phyloP scores from a whole-genome alignment of 345 rosid genomes.

The Bretschneidera sinensis region DNA sequence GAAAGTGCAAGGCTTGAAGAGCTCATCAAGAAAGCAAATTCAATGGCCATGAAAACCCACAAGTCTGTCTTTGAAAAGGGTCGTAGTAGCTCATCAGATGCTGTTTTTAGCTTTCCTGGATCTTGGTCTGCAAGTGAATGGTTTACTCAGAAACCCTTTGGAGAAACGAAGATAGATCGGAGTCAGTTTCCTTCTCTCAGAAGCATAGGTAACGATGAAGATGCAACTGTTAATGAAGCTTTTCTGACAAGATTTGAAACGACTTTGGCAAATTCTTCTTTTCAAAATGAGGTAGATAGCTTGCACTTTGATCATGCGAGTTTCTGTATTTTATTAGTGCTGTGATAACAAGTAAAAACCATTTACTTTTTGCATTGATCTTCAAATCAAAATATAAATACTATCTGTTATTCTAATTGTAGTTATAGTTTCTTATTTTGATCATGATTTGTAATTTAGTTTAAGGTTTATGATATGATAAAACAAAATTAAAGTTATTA shows the following conservation, averaged over 20 bases:
- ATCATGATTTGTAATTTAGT: too few relatives aligned
- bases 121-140: slow-evolving; percentile 35
- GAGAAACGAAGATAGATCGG: slow-evolving; percentile 41
- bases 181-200: slow-evolving; percentile 47
- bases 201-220: slow-evolving; percentile 41
- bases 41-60: slow-evolving; percentile 35
- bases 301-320: too few relatives aligned
- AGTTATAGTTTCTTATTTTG: too few relatives aligned
- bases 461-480: too few relatives aligned
- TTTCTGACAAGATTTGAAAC: slow-evolving; percentile 32
- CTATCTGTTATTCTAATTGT: too few relatives aligned
- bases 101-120: slow-evolving; percentile 49
- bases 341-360: too few relatives aligned
- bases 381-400: too few relatives aligned
- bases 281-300: slow-evolving; percentile 46
- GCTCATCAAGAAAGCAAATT: slow-evolving; percentile 36
- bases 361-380: too few relatives aligned
- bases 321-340: too few relatives aligned
- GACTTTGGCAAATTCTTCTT: slow-evolving; percentile 18
- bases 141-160: slow-evolving; percentile 43
- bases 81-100: slow-evolving; percentile 12
- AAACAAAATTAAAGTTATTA: too few relatives aligned
- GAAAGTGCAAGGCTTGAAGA: slow-evolving; percentile 26
- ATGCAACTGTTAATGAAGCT: slow-evolving; percentile 62
- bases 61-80: slow-evolving; percentile 23